phyloP scores from a whole-genome alignment of 2,329 filamentous ascomycete genomes.

The Zalaria obscura region DNA sequence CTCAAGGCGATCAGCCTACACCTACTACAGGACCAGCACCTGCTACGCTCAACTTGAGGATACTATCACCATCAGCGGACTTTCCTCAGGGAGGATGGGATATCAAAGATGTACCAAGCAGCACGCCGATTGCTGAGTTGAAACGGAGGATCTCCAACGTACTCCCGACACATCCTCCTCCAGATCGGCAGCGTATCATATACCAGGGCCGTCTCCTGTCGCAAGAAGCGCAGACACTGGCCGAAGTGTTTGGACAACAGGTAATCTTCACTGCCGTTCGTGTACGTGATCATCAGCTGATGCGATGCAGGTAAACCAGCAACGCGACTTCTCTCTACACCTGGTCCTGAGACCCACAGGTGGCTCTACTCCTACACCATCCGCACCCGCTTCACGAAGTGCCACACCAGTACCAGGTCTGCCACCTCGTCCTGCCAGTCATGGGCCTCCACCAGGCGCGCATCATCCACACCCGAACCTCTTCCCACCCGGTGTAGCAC shows the following conservation, averaged over 20 bases:
- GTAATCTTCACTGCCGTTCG: slow-evolving; percentile 15
- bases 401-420: neutral
- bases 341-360: slow-evolving; percentile 11
- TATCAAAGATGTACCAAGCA: slow-evolving; percentile 9
- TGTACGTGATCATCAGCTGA: too few species aligned
- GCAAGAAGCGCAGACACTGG: slow-evolving; percentile 33
- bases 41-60: slow-evolving; percentile 4
- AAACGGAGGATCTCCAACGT: slow-evolving; percentile 36
- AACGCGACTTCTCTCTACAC: slow-evolving; percentile 19
- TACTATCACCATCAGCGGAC: slow-evolving; percentile 5
- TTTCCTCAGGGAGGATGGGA: slow-evolving; percentile 2
- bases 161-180: slow-evolving; percentile 30
- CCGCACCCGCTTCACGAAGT: neutral
- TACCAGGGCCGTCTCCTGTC: slow-evolving; percentile 41
- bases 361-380: neutral
- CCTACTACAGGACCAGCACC: neutral
- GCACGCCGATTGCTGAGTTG: slow-evolving; percentile 36
- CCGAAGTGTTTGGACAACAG: slow-evolving; percentile 34
- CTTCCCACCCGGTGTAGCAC: too few species aligned
- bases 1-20: too few species aligned
- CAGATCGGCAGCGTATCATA: slow-evolving; percentile 40
- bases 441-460: neutral
- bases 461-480: neutral
- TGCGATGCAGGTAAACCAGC: slow-evolving; percentile 18
- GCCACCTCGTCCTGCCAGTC: neutral